phyloP scores from a whole-genome alignment of 768 basidiomycete species.

The Naganishia friedmannii region DNA sequence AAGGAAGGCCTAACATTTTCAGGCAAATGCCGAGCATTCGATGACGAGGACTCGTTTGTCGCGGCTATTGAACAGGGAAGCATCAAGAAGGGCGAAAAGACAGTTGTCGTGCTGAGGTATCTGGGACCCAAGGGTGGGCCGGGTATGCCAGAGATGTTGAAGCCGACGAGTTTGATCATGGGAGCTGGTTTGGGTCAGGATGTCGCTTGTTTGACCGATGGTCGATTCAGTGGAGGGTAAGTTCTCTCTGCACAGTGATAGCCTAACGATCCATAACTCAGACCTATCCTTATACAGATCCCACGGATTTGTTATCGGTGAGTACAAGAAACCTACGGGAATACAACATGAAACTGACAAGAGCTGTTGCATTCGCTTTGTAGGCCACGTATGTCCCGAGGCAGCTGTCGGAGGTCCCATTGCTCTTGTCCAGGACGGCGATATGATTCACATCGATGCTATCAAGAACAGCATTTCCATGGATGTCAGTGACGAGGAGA shows the following conservation, averaged over 20 bases:
- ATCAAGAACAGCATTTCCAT: conserved; percentile 48
- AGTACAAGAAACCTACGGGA: conserved; percentile 46
- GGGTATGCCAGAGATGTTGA: conserved; percentile 99
- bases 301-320: conserved; percentile 78
- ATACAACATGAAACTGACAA: conserved; percentile 5
- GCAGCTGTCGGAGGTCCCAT: conserved; percentile 92
- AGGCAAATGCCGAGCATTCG: conserved; percentile 89
- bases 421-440: conserved; percentile 82
- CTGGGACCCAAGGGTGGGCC: conserved; percentile 96
- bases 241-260: conserved; percentile 42
- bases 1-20: conserved; percentile 83
- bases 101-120: conserved; percentile 89
- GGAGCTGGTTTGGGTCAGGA: conserved; percentile 94
- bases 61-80: conserved; percentile 80
- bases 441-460: conserved; percentile 55
- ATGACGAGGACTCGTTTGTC: conserved; percentile 82
- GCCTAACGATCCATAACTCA: background rate
- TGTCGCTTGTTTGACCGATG: conserved; percentile 95
- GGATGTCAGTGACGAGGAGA: conserved; percentile 72
- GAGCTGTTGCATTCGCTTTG: background rate
- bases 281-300: conserved; percentile 59
- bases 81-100: conserved; percentile 93
- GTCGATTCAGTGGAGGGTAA: conserved; percentile 95
- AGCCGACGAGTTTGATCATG: conserved; percentile 97
- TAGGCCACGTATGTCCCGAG: conserved; percentile 91